These are phyloP conservation scores for Phalaenopsis aphrodite DNA, from an alignment of 106 monocot species.

Conservation along the genomic window DNA sequence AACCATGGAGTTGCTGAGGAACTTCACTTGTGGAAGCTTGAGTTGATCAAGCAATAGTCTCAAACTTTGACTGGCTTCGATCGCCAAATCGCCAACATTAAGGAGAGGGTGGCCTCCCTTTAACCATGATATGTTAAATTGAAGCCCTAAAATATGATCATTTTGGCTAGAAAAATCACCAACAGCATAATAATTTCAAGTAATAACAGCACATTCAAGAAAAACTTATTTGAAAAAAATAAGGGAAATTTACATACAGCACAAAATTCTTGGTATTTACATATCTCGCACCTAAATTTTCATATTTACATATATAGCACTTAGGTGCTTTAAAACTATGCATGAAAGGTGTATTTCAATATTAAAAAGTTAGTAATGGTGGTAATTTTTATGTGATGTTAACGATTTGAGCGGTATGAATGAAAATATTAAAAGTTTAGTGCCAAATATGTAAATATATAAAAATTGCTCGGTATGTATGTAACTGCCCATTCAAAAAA, in stretches of 20 bases:
- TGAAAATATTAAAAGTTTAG: too few species aligned
- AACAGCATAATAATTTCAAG: neutral
- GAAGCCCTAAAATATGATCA: slow-evolving; percentile 20
- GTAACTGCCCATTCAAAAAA: neutral
- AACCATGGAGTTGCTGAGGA: slow-evolving; percentile 69
- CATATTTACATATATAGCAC: too few species aligned
- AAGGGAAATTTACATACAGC: too few species aligned
- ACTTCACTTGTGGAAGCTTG: slow-evolving; percentile 64
- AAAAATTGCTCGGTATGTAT: too few species aligned
- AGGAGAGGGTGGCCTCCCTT: slow-evolving; percentile 75
- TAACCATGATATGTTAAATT: slow-evolving; percentile 85
- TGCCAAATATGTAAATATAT: too few species aligned
- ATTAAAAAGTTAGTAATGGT: too few species aligned
- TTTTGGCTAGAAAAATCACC: neutral
- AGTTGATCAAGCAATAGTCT: slow-evolving; percentile 84
- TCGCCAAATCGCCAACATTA: slow-evolving; percentile 73
- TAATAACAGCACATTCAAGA: neutral
- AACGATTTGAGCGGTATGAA: too few species aligned
- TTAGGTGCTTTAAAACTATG: too few species aligned
- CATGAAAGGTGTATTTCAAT: too few species aligned
- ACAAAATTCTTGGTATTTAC: too few species aligned
- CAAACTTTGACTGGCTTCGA: slow-evolving; percentile 80
- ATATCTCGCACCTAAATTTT: too few species aligned
- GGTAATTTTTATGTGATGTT: too few species aligned
- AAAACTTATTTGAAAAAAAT: neutral